These are phyloP conservation scores for Colletotrichum falcatum DNA, from an alignment of 2,329 filamentous ascomycete species.

Conservation along the genomic window DNA sequence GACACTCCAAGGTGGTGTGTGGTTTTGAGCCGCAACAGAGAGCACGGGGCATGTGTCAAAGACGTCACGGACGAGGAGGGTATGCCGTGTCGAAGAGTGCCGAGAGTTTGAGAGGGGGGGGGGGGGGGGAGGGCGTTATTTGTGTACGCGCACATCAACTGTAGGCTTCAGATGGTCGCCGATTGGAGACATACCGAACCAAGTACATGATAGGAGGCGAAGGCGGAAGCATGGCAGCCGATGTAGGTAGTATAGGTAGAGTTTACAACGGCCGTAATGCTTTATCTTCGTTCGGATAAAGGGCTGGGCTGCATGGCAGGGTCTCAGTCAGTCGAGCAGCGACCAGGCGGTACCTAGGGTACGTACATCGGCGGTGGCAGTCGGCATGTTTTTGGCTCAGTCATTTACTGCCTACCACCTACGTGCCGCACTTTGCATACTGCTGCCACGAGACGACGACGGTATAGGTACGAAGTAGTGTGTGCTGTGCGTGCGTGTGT, in stretches of 20 bases:
- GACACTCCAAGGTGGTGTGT: background rate
- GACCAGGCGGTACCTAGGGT: too few relatives aligned
- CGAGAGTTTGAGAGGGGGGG: background rate
- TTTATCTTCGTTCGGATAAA: background rate
- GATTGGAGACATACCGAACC: background rate
- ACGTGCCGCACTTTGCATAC: conserved; percentile 23
- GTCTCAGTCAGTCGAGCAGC: background rate
- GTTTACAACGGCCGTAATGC: conserved; percentile 20
- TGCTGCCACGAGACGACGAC: conserved; percentile 4
- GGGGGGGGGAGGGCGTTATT: too few relatives aligned
- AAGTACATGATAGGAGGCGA: background rate
- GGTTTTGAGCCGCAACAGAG: conserved; percentile 2
- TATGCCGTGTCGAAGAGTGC: background rate
- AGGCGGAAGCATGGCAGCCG: conserved; percentile 4
- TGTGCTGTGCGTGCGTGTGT: conserved; percentile 2
- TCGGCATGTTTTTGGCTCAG: conserved; percentile 6
- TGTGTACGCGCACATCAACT: background rate
- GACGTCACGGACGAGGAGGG: background rate
- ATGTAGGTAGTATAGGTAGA: too few relatives aligned
- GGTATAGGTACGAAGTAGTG: background rate
- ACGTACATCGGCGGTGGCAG: background rate
- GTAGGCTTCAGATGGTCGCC: background rate
- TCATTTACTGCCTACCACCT: too few relatives aligned
- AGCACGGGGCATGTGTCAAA: conserved; percentile 1
- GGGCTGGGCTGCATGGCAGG: background rate